These are phyloP conservation scores for Yamadazyma siamensis DNA, from an alignment of 1,139 yeast species.

Conservation along the genomic window DNA sequence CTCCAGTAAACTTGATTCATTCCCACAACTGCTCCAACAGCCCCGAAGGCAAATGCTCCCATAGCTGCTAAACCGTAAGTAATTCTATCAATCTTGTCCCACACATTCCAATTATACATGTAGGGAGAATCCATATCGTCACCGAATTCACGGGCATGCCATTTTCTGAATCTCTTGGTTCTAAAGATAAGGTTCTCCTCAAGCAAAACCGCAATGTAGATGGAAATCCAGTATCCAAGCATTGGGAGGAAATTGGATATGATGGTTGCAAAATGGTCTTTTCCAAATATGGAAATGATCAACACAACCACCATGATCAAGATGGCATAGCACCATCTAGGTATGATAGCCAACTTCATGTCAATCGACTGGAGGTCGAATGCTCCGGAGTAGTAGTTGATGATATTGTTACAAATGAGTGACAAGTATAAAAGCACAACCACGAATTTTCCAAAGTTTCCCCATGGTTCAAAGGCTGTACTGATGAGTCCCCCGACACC, in stretches of 20 bases:
- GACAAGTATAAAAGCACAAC: constrained; percentile 32
- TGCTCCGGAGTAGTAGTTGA: constrained; percentile 81
- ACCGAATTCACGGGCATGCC: constrained; percentile 55
- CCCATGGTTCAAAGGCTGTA: constrained; percentile 72
- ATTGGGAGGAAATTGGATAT: constrained; percentile 88
- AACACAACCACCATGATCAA: constrained; percentile 62
- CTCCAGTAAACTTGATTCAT: constrained; percentile 78
- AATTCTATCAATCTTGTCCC: constrained; percentile 56
- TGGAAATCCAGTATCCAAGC: constrained; percentile 93
- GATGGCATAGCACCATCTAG: constrained; percentile 79
- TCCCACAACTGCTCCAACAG: constrained; percentile 76
- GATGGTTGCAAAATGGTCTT: constrained; percentile 69
- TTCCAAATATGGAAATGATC: constrained; percentile 72
- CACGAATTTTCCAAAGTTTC: constrained; percentile 60
- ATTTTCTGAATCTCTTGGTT: constrained; percentile 42
- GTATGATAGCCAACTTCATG: constrained; percentile 55
- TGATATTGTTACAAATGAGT: constrained; percentile 35
- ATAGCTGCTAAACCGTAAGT: constrained; percentile 68
- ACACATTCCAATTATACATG: constrained; percentile 60
- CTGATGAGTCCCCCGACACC: constrained; percentile 81
- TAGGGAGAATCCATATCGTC: constrained; percentile 6
- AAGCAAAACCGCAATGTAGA: constrained; percentile 66
- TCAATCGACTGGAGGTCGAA: constrained; percentile 75
- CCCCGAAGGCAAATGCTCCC: constrained; percentile 56
- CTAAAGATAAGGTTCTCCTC: constrained; percentile 79